Conservation (phyloP, 2,329 filamentous ascomycete genomes). For the Colletotrichum karsti region DNA sequence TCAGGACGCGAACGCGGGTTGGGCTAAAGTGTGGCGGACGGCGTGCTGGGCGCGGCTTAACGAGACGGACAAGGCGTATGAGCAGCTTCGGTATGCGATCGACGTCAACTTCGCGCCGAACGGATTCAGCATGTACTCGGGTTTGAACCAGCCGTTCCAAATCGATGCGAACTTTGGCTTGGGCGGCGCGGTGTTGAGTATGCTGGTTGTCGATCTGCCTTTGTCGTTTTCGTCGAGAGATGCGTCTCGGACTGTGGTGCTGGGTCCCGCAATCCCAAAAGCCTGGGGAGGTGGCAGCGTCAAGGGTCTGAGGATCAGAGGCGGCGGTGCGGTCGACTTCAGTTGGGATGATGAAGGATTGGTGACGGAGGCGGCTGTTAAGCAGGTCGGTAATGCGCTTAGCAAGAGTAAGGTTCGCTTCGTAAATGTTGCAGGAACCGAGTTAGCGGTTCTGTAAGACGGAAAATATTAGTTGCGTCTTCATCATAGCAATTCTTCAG, state of each 20-base stretch:
- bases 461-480: too few species aligned
- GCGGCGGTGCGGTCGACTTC: conserved; percentile 53
- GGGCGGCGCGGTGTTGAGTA: conserved; percentile 56
- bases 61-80: conserved; percentile 56
- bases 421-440: conserved; percentile 23
- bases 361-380: conserved; percentile 35
- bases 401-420: conserved; percentile 18
- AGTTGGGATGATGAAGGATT: conserved; percentile 48
- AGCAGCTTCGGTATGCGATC: conserved; percentile 56
- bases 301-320: conserved; percentile 51
- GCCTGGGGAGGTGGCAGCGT: conserved; percentile 54
- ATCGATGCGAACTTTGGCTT: conserved; percentile 68
- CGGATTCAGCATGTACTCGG: conserved; percentile 60
- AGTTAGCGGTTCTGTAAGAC: background rate
- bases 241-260: conserved; percentile 43
- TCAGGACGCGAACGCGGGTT: conserved; percentile 60
- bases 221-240: conserved; percentile 31
- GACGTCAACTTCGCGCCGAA: conserved; percentile 59
- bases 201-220: conserved; percentile 61
- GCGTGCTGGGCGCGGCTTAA: conserved; percentile 66
- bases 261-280: conserved; percentile 57
- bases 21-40: conserved; percentile 66
- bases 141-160: conserved; percentile 57
- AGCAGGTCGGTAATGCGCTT: background rate
- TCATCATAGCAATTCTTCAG: too few species aligned